A percentile compares a stretch with the other conserved stretches of the same genome.
phyloP scores from a whole-genome alignment of 768 basidiomycete species.

The Hortiboletus campestris region DNA sequence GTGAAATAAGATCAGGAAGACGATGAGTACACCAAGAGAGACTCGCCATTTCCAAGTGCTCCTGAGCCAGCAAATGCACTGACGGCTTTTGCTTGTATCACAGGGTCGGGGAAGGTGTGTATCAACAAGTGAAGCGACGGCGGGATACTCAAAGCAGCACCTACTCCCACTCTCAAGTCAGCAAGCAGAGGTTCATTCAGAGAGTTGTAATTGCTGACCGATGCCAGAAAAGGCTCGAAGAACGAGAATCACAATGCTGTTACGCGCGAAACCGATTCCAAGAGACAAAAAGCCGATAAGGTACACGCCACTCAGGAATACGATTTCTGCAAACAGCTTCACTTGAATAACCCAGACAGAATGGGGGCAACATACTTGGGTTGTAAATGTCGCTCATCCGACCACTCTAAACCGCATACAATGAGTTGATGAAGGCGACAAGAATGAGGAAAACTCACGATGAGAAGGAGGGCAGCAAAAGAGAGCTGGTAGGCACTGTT shows the following conservation, averaged over 20 bases:
- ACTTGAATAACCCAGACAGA: background rate
- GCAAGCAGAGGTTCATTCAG: background rate
- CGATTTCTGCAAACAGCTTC: background rate
- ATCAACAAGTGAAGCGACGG: background rate
- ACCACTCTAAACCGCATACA: background rate
- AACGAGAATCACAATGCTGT: background rate
- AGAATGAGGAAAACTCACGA: background rate
- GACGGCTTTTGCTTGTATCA: background rate
- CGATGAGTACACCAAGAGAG: background rate
- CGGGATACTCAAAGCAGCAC: background rate
- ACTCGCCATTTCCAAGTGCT: background rate
- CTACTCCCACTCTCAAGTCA: background rate
- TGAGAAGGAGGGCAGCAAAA: background rate
- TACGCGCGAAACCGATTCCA: background rate
- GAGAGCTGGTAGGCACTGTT: background rate
- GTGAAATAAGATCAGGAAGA: background rate
- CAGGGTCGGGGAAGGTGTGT: background rate
- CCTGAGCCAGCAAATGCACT: background rate
- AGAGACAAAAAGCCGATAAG: background rate
- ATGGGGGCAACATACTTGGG: background rate
- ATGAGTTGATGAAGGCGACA: background rate
- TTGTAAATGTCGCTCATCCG: slow-evolving; percentile 1
- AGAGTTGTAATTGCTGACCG: background rate
- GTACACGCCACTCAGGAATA: background rate
- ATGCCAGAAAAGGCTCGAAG: background rate